Evolutionary conservation across 2,329 filamentous ascomycete genomes (phyloP).

Genomic region (Claviceps pusilla): DNA sequence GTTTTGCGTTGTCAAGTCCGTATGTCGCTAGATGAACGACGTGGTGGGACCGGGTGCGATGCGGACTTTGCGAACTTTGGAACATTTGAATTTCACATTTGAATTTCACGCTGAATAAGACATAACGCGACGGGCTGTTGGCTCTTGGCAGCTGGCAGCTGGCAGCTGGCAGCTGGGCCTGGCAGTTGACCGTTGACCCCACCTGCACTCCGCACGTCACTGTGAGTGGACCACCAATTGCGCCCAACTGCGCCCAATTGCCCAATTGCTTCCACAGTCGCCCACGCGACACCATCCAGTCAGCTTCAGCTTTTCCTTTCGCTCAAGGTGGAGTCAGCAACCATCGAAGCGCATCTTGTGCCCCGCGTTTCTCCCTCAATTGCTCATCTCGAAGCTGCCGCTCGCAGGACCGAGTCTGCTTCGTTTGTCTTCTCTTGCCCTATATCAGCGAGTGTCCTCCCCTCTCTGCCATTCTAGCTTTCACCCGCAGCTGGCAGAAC

Average conservation of each 20-base stretch:
- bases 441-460: neutral
- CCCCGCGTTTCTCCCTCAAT: neutral
- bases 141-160: no score
- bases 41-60: neutral
- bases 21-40: neutral
- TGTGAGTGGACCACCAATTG: neutral
- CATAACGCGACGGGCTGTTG: neutral
- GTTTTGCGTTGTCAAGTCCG: neutral
- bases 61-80: neutral
- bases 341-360: neutral
- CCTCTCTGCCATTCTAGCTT: neutral
- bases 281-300: neutral
- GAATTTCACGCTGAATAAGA: neutral
- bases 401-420: neutral
- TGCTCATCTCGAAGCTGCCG: neutral
- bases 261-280: neutral
- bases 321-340: neutral
- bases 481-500: neutral
- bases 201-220: neutral
- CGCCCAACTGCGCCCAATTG: neutral
- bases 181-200: no score
- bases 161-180: neutral
- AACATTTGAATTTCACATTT: neutral
- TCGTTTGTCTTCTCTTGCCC: neutral
- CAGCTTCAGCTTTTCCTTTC: neutral